Evolutionary conservation across 2,329 filamentous ascomycete species (phyloP).

Genomic region (Sporothrix luriei): DNA sequence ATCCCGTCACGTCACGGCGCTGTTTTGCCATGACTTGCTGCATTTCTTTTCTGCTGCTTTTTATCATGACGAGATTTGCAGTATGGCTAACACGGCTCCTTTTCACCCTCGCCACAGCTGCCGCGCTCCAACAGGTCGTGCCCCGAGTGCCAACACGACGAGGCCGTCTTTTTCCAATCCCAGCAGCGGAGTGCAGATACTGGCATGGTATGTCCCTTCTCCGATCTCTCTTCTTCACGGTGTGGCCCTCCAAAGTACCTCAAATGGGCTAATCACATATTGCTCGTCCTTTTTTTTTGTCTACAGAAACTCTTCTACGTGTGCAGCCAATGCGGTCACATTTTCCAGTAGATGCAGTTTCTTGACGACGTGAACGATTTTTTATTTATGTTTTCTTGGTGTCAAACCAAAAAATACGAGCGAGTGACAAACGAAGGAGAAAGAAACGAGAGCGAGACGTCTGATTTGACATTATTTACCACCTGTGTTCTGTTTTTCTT

Average conservation of each 20-base stretch:
- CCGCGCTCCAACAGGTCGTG: constrained; percentile 85
- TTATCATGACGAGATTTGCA: neutral
- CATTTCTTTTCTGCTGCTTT: constrained; percentile 36
- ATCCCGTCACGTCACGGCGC: neutral
- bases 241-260: neutral
- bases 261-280: constrained; percentile 21
- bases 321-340: constrained; percentile 89
- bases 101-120: constrained; percentile 62
- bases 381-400: neutral
- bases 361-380: constrained; percentile 25
- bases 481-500: neutral
- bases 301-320: constrained; percentile 86
- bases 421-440: constrained; percentile 9
- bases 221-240: constrained; percentile 2
- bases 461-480: neutral
- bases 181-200: constrained; percentile 96
- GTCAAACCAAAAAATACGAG: constrained; percentile 31
- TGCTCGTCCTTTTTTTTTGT: neutral
- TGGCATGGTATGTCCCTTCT: constrained; percentile 80
- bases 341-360: constrained; percentile 61
- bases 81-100: constrained; percentile 37
- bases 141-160: constrained; percentile 79
- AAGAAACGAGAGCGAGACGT: neutral
- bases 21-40: neutral
- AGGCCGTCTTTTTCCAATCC: constrained; percentile 98